Evolutionary conservation across 306 rosid genomes (phyloP).

Genomic region (Glycine latifolia): DNA sequence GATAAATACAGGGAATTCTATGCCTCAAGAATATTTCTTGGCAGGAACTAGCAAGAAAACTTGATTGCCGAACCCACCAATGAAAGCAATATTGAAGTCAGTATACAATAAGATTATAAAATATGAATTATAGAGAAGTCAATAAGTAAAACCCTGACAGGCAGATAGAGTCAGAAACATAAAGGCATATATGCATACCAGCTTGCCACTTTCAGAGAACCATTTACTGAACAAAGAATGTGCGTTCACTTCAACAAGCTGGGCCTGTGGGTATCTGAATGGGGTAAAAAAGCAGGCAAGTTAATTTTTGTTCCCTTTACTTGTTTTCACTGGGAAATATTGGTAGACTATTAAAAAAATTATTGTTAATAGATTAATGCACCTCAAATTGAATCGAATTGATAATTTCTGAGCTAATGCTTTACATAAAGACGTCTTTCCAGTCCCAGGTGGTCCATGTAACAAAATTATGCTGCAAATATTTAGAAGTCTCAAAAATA

Average conservation of each 20-base stretch:
- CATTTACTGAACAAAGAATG: slow-evolving; percentile 99
- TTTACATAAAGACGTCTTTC: slow-evolving; percentile 95
- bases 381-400: slow-evolving; percentile 82
- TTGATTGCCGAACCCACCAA: slow-evolving; percentile 8
- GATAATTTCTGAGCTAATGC: slow-evolving; percentile 96
- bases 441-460: slow-evolving; percentile 98
- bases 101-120: background rate
- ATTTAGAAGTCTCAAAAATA: slow-evolving; percentile 25
- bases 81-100: slow-evolving; percentile 10
- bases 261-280: slow-evolving; percentile 80
- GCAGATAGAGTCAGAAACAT: slow-evolving; percentile 23
- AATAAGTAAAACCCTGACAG: slow-evolving; percentile 12
- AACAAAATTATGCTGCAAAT: slow-evolving; percentile 79
- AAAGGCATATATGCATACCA: slow-evolving; percentile 67
- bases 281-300: slow-evolving; percentile 32
- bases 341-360: slow-evolving; percentile 6
- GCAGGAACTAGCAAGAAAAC: slow-evolving; percentile 1
- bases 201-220: slow-evolving; percentile 99
- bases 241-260: slow-evolving; percentile 93
- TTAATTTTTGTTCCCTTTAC: slow-evolving; percentile 15
- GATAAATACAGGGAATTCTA: slow-evolving; percentile 21
- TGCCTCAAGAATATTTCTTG: background rate
- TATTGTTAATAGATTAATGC: slow-evolving; percentile 37
- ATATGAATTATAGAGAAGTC: slow-evolving; percentile 5
- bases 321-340: slow-evolving; percentile 34